Percentiles rank a stretch among this genome's conserved stretches.
Evolutionary conservation across 345 rosid genomes (phyloP).

Genomic region (Nasturtium officinale): DNA sequence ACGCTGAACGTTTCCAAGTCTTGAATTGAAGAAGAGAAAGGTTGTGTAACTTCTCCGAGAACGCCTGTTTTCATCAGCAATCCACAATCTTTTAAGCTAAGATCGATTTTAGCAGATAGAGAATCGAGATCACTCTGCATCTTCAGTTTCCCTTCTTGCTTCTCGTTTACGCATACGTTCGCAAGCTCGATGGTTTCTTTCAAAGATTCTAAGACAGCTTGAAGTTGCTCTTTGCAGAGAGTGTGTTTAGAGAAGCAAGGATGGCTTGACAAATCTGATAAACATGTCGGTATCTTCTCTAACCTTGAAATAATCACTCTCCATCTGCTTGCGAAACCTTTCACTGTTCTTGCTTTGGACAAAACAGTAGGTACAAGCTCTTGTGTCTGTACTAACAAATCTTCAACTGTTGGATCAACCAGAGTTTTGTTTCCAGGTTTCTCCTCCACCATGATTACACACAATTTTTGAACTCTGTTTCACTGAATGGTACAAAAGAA

Average conservation of each 20-base stretch:
- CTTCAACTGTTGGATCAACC: slow-evolving; percentile 57
- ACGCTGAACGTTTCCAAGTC: slow-evolving; percentile 56
- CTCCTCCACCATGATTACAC: slow-evolving; percentile 42
- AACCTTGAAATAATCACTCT: slow-evolving; percentile 75
- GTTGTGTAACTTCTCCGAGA: slow-evolving; percentile 72
- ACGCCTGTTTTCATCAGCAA: slow-evolving; percentile 90
- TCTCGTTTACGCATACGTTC: slow-evolving; percentile 59
- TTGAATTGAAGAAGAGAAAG: slow-evolving; percentile 43
- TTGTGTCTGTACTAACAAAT: slow-evolving; percentile 68
- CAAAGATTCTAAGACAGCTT: slow-evolving; percentile 65
- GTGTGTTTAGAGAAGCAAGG: slow-evolving; percentile 89
- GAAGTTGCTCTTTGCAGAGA: slow-evolving; percentile 86
- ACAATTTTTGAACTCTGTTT: slow-evolving; percentile 33
- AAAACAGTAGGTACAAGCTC: slow-evolving; percentile 74
- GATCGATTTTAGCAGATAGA: slow-evolving; percentile 72
- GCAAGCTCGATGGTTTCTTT: slow-evolving; percentile 61
- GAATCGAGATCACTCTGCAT: slow-evolving; percentile 98
- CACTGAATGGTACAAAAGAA: slow-evolving; percentile 39
- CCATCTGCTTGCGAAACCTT: slow-evolving; percentile 82
- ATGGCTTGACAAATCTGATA: slow-evolving; percentile 88
- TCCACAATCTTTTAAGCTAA: slow-evolving; percentile 80
- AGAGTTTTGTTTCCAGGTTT: slow-evolving; percentile 3
- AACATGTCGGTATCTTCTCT: slow-evolving; percentile 76
- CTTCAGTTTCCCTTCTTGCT: slow-evolving; percentile 81
- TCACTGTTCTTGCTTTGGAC: slow-evolving; percentile 60